phyloP scores from a whole-genome alignment of 2,329 filamentous ascomycete species.

The Xylaria sp. region DNA sequence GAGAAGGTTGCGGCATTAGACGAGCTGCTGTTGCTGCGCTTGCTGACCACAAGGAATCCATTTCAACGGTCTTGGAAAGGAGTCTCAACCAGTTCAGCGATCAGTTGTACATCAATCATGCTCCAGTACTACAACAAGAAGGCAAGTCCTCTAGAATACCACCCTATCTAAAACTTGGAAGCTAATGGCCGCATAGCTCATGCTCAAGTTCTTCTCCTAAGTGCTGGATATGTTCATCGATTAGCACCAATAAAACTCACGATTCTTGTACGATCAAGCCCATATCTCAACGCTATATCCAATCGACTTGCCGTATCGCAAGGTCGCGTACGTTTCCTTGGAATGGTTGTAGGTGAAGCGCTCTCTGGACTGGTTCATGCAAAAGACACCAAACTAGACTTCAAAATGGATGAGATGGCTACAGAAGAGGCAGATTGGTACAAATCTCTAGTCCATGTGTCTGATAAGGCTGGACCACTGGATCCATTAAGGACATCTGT shows the following conservation, averaged over 20 bases:
- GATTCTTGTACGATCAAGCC: slow-evolving; percentile 75
- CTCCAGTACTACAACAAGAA: slow-evolving; percentile 88
- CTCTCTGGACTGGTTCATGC: slow-evolving; percentile 73
- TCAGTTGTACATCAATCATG: slow-evolving; percentile 85
- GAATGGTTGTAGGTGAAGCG: slow-evolving; percentile 86
- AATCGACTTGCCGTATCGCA: slow-evolving; percentile 86
- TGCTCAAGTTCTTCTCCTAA: slow-evolving; percentile 80
- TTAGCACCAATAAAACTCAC: slow-evolving; percentile 72
- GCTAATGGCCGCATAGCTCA: slow-evolving; percentile 66
- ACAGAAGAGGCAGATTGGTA: slow-evolving; percentile 81
- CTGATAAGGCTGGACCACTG: slow-evolving; percentile 72
- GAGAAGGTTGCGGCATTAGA: slow-evolving; percentile 72
- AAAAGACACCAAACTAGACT: slow-evolving; percentile 78
- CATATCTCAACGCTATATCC: slow-evolving; percentile 82
- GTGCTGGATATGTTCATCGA: slow-evolving; percentile 79
- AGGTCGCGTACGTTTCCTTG: slow-evolving; percentile 79
- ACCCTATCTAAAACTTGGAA: not conserved
- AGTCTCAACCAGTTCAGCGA: slow-evolving; percentile 82
- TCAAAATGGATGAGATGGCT: slow-evolving; percentile 83
- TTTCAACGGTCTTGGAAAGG: slow-evolving; percentile 72
- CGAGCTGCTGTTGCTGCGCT: slow-evolving; percentile 72
- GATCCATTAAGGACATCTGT: slow-evolving; percentile 57
- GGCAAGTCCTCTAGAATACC: slow-evolving; percentile 62
- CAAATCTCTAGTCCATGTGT: slow-evolving; percentile 69
- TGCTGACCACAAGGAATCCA: slow-evolving; percentile 60